Evolutionary conservation across 164 flowering plant genomes (phyloP), one percentile per base, ranked within the genome.

Genomic region (Vitis amurensis): DNA sequence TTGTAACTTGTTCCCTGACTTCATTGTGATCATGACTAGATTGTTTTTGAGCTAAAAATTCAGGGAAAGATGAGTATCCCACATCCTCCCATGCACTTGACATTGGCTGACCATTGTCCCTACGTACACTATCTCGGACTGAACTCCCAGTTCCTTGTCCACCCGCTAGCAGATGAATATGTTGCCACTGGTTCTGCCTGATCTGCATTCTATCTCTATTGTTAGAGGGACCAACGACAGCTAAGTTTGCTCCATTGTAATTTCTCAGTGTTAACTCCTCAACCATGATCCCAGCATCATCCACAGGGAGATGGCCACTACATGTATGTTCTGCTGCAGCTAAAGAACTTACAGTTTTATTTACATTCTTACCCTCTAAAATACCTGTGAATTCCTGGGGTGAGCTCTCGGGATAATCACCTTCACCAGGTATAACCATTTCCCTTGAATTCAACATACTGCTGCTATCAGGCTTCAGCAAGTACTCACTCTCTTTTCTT

Each of bases 221-320:
- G 57, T 61, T 84, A 13, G 87, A 83, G 62, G 80, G 67, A 68
- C 85, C 89, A 73, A 80, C 81, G 19, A 78, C 74, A 9, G 86
- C 66, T 69, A 84, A 56, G 9, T 75, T 82, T 50, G 79, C 64
- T 13, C 80, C 64, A 68, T 73, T 76, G 69, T 73, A 84, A 73
- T 84, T 81, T 55, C 68, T 80, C 53, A 94, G 74, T 14, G 87
- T 88, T 71, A 94, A 75, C 76, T 93, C 98, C 71, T 88, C 89
- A 74, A 91, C 89, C 81, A 83, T 78, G 52, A 57, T 69, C 57
- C 84, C 87, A 27, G 80, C 77, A 66, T 81, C 86, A 74, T 79
- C 87, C 65, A 71, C 61, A 60, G 64, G 67, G 6, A 44, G 78
- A 29, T 76, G 81, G 52, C 83, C 79, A n/a, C 71, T 50, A 72